Percentiles rank a stretch among this genome's conserved stretches.
Conservation (phyloP, 257 asterid genomes). For the Euphrasia confusa region DNA sequence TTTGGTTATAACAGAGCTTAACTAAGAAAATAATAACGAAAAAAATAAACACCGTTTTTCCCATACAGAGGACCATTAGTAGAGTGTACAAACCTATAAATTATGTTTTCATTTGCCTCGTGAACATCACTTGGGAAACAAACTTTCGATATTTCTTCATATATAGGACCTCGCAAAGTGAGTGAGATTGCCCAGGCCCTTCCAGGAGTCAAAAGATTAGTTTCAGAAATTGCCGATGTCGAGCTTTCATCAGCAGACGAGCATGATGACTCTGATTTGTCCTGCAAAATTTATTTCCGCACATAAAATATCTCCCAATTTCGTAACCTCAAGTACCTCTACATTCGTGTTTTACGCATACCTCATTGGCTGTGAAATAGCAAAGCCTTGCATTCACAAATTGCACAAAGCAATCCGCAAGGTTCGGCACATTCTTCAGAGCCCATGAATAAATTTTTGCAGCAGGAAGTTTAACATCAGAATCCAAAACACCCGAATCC, state of each 20-base stretch:
- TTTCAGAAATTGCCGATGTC: slow-evolving; percentile 29
- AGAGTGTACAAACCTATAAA: slow-evolving; percentile 55
- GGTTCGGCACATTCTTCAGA: slow-evolving; percentile 62
- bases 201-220: slow-evolving; percentile 63
- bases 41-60: no score
- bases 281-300: slow-evolving; percentile 34
- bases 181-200: slow-evolving; percentile 95
- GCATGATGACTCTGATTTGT: slow-evolving; percentile 44
- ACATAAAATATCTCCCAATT: no score
- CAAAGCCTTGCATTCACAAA: slow-evolving; percentile 64
- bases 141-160: slow-evolving; percentile 60
- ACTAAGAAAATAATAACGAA: neutral
- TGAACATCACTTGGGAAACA: slow-evolving; percentile 56
- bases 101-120: slow-evolving; percentile 43
- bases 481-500: slow-evolving; percentile 37
- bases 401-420: slow-evolving; percentile 69
- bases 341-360: slow-evolving; percentile 20
- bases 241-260: slow-evolving; percentile 42
- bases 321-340: neutral
- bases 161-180: slow-evolving; percentile 49
- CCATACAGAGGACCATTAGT: no score
- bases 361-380: slow-evolving; percentile 42
- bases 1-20: slow-evolving; percentile 15
- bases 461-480: slow-evolving; percentile 62
- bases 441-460: slow-evolving; percentile 66